Percentiles rank a stretch among this genome's conserved stretches.
phyloP scores from a whole-genome alignment of 2,329 filamentous ascomycete genomes.

The Epichloe glyceriae region DNA sequence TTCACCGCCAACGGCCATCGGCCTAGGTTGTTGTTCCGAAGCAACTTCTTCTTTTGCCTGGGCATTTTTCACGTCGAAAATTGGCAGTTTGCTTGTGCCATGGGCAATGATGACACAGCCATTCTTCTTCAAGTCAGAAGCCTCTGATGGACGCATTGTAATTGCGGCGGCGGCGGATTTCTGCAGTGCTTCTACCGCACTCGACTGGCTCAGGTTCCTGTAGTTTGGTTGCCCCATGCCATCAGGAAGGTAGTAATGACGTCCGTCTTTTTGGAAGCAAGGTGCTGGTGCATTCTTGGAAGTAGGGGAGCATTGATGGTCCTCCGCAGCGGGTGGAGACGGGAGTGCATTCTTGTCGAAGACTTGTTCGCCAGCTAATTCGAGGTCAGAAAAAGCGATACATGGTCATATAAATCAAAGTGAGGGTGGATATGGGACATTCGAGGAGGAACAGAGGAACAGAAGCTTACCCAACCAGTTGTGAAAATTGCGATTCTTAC shows the following conservation, averaged over 20 bases:
- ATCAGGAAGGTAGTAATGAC: constrained; percentile 15
- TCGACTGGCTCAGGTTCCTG: not conserved
- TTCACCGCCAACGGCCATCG: not conserved
- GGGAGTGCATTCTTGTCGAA: constrained; percentile 18
- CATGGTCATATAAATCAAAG: too few species aligned
- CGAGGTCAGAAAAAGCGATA: too few species aligned
- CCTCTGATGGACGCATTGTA: not conserved
- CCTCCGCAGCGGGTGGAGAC: constrained; percentile 11
- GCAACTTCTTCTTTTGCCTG: not conserved
- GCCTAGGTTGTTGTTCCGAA: not conserved
- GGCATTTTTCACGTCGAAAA: not conserved
- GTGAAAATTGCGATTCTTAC: constrained; percentile 14
- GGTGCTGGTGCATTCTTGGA: constrained; percentile 11
- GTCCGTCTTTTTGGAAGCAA: constrained; percentile 9
- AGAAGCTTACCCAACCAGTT: constrained; percentile 24
- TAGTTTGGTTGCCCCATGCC: not conserved
- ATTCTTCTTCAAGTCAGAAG: not conserved
- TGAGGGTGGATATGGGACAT: not conserved
- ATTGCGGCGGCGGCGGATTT: constrained; percentile 17
- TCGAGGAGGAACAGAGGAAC: not conserved
- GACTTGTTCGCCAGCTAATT: constrained; percentile 17
- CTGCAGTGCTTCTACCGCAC: constrained; percentile 13
- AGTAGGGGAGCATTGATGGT: constrained; percentile 10
- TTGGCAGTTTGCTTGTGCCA: not conserved
- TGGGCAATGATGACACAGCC: not conserved